A percentile compares a stretch with the other conserved stretches of the same genome.
phyloP scores from a whole-genome alignment of 2,329 filamentous ascomycete genomes.

The Myriosclerotinia duriaeana region DNA sequence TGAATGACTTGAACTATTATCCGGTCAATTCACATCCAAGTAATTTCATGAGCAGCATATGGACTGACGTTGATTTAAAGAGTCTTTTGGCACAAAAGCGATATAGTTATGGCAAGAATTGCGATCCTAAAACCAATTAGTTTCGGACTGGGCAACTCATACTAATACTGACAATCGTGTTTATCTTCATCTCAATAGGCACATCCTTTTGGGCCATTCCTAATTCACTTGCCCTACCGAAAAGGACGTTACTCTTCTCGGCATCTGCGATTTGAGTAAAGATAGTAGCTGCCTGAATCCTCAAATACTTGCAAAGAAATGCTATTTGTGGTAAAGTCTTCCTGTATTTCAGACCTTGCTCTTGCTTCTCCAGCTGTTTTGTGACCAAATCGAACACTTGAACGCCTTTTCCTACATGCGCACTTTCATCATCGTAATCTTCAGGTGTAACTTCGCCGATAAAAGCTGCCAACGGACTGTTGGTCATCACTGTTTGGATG shows the following conservation, averaged over 20 bases:
- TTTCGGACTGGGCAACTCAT: background rate
- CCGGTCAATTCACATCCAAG: background rate
- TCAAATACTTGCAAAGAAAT: constrained; percentile 60
- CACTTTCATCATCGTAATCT: constrained; percentile 51
- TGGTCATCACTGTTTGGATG: constrained; percentile 67
- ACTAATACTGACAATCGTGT: constrained; percentile 28
- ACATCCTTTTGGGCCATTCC: constrained; percentile 27
- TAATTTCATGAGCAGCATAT: background rate
- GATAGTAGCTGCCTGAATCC: constrained; percentile 57
- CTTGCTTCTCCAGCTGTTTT: constrained; percentile 38
- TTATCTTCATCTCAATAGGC: constrained; percentile 37
- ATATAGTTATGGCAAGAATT: constrained; percentile 29
- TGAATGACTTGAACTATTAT: constrained; percentile 37
- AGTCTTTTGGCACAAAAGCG: constrained; percentile 34
- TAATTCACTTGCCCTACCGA: constrained; percentile 51
- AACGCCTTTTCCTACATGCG: constrained; percentile 47
- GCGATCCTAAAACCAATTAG: constrained; percentile 28
- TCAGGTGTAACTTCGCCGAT: constrained; percentile 53
- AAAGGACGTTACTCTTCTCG: constrained; percentile 65
- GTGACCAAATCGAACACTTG: constrained; percentile 50
- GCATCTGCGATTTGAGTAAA: constrained; percentile 69
- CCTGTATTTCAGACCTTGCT: constrained; percentile 42
- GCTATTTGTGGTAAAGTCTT: constrained; percentile 60
- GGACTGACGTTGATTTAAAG: constrained; percentile 31
- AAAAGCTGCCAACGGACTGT: constrained; percentile 64